A percentile compares a stretch with the other conserved stretches of the same genome.
Conservation (phyloP, 2,329 filamentous ascomycete genomes). For the Neocatenulostroma microsporum region DNA sequence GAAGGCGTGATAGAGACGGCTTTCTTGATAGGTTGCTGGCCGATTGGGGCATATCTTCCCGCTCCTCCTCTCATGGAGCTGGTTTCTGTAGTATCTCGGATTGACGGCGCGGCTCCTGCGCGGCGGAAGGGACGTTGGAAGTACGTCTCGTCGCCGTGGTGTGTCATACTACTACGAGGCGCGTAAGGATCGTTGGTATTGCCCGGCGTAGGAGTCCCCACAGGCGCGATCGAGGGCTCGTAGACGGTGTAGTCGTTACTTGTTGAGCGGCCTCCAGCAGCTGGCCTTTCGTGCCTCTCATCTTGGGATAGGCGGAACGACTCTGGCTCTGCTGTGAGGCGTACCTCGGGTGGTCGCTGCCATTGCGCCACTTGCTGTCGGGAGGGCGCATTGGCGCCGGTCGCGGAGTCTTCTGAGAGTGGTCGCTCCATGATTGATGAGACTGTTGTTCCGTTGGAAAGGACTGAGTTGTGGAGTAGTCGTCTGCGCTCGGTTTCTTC, state of each 20-base stretch:
- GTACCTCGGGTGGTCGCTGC: constrained; percentile 1
- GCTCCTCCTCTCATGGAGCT: too few relatives aligned
- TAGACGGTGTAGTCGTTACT: constrained; percentile 5
- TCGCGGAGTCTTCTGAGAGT: constrained; percentile 1
- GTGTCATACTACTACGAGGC: too few relatives aligned
- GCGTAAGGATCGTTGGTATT: not conserved
- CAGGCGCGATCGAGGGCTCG: not conserved
- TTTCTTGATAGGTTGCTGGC: too few relatives aligned
- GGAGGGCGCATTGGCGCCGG: not conserved
- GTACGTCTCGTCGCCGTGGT: not conserved
- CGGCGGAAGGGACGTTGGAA: constrained; percentile 1
- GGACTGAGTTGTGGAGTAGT: constrained; percentile 1
- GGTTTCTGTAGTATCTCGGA: constrained; percentile 4
- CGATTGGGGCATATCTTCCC: too few relatives aligned
- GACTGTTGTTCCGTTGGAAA: constrained; percentile 2
- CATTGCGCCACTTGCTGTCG: constrained; percentile 4
- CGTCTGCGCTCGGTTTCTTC: constrained; percentile 4
- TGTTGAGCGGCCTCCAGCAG: constrained; percentile 5
- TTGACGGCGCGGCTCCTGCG: not conserved
- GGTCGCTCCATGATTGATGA: constrained; percentile 4
- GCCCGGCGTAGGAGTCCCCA: not conserved
- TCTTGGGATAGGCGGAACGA: constrained; percentile 1
- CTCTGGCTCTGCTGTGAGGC: not conserved
- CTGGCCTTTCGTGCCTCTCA: too few relatives aligned
- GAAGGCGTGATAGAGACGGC: too few relatives aligned